phyloP scores from a whole-genome alignment of 2,329 filamentous ascomycete genomes.

The Botrytis hyacinthi region DNA sequence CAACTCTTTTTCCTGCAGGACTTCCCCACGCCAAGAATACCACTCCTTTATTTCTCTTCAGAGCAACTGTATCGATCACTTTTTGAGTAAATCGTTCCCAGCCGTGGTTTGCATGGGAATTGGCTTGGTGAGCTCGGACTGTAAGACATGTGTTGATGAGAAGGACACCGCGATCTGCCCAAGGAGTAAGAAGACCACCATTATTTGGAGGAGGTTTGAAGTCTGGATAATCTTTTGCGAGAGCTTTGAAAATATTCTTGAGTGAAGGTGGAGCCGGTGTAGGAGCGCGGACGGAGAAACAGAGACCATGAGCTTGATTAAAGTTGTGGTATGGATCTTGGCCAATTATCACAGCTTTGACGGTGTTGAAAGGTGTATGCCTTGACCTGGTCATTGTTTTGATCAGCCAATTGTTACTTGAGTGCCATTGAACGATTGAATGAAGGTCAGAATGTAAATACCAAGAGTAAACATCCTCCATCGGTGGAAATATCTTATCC shows the following conservation, averaged over 20 bases:
- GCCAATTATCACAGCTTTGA: constrained; percentile 90
- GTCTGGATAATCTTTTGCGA: constrained; percentile 82
- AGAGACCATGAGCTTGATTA: constrained; percentile 94
- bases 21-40: constrained; percentile 95
- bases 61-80: constrained; percentile 82
- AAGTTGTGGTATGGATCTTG: constrained; percentile 97
- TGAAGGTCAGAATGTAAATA: constrained; percentile 42
- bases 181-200: constrained; percentile 81
- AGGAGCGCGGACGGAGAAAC: constrained; percentile 90
- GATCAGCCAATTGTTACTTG: constrained; percentile 27
- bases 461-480: constrained; percentile 93
- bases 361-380: constrained; percentile 81
- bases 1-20: constrained; percentile 76
- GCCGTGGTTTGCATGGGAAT: constrained; percentile 79
- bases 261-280: constrained; percentile 86
- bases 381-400: constrained; percentile 68
- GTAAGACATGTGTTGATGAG: constrained; percentile 95
- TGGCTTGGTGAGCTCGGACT: constrained; percentile 83
- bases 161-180: constrained; percentile 90
- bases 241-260: constrained; percentile 86
- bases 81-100: constrained; percentile 94
- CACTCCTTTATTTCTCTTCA: constrained; percentile 73
- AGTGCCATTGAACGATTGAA: neutral
- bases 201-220: constrained; percentile 75
- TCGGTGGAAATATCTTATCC: constrained; percentile 82